A percentile compares a stretch with the other conserved stretches of the same genome.
Evolutionary conservation across 306 rosid species (phyloP).

Genomic region (Quercus wislizeni): DNA sequence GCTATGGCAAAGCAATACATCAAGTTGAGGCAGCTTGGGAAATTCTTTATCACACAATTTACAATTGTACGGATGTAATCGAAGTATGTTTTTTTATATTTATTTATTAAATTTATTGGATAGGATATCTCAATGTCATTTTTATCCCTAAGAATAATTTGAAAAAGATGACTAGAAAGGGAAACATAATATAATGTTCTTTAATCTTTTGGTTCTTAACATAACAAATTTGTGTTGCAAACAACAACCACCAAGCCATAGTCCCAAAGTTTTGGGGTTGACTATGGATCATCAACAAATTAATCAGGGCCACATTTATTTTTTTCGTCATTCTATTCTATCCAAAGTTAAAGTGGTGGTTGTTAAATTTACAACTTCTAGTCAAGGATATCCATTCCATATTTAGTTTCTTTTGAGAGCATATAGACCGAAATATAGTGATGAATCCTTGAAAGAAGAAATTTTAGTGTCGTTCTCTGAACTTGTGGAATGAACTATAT

Average conservation of each 20-base stretch:
- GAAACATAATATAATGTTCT: background rate
- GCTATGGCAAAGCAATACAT: constrained; percentile 73
- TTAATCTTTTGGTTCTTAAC: background rate
- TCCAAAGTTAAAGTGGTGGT: too few relatives aligned
- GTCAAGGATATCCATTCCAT: too few relatives aligned
- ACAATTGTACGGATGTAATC: constrained; percentile 84
- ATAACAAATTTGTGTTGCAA: background rate
- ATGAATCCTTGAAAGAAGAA: too few relatives aligned
- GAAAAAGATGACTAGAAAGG: background rate
- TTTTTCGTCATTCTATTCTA: too few relatives aligned
- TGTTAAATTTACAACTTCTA: too few relatives aligned
- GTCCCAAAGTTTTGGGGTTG: too few relatives aligned
- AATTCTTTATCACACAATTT: constrained; percentile 82
- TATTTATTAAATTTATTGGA: background rate
- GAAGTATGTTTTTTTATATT: constrained; percentile 53
- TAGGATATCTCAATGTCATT: background rate
- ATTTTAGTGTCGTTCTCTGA: background rate
- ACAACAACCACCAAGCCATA: too few relatives aligned
- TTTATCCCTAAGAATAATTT: background rate
- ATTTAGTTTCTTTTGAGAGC: too few relatives aligned
- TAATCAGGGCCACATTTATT: too few relatives aligned
- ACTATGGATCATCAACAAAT: too few relatives aligned
- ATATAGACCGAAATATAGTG: too few relatives aligned
- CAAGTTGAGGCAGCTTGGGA: constrained; percentile 85
- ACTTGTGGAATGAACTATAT: background rate